Conservation (phyloP, 2,329 filamentous ascomycete species). For the Pseudogymnoascus sp. region DNA sequence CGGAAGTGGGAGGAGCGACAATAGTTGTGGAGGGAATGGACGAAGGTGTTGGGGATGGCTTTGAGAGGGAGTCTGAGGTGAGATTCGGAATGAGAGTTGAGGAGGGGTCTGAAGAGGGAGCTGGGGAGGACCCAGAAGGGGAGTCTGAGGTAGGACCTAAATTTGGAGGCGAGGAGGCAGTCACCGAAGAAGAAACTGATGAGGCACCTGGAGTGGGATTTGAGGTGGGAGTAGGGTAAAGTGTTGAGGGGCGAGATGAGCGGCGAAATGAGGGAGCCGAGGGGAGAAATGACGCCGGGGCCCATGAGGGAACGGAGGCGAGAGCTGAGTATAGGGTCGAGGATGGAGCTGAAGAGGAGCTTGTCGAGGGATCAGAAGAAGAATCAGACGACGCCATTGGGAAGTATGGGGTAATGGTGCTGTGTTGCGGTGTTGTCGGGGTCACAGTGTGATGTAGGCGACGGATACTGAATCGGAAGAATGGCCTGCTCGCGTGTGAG, state of each 20-base stretch:
- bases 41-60: background rate
- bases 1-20: background rate
- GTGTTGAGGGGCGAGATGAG: background rate
- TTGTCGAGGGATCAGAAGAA: background rate
- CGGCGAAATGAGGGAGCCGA: background rate
- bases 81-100: no score
- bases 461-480: background rate
- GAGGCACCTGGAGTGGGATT: background rate
- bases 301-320: background rate
- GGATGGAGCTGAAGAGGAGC: background rate
- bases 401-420: background rate
- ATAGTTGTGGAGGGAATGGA: background rate
- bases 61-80: no score
- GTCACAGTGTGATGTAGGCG: background rate
- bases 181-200: background rate
- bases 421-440: background rate
- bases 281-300: background rate
- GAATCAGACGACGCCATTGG: background rate
- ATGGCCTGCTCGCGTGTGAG: background rate
- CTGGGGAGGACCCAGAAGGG: background rate
- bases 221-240: background rate
- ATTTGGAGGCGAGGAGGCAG: no score
- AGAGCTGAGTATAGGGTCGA: background rate
- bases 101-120: background rate
- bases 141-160: background rate